A percentile compares a stretch with the other conserved stretches of the same genome.
Conservation (phyloP, 768 basidiomycete genomes). For the Tremella yokohamensis region DNA sequence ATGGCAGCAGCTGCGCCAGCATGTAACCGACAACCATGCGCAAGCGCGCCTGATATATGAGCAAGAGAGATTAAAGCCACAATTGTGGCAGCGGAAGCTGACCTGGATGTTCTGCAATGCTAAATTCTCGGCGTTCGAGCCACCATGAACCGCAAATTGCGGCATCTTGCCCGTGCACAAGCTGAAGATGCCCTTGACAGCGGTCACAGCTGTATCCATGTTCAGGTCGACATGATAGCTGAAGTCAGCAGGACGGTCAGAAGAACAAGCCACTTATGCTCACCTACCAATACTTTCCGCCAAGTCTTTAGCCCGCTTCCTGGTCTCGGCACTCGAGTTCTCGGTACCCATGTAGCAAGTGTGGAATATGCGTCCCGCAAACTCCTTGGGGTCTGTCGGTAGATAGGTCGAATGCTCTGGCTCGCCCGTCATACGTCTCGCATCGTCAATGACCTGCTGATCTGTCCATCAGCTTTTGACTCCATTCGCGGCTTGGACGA, state of each 20-base stretch:
- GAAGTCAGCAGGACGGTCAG: conserved; percentile 8
- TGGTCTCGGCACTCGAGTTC: conserved; percentile 84
- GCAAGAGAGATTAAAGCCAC: neutral
- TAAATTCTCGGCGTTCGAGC: conserved; percentile 80
- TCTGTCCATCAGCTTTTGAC: conserved; percentile 55
- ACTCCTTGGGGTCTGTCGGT: conserved; percentile 82
- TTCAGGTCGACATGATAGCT: conserved; percentile 94
- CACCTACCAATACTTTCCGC: conserved; percentile 86
- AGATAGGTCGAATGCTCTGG: conserved; percentile 73
- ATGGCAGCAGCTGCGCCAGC: conserved; percentile 91
- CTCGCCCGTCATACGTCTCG: conserved; percentile 81
- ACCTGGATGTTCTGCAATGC: conserved; percentile 97
- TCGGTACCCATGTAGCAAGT: conserved; percentile 99
- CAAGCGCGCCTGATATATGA: conserved; percentile 66
- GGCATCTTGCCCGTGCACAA: conserved; percentile 72
- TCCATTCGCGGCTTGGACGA: neutral
- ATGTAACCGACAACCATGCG: conserved; percentile 93
- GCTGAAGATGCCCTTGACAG: conserved; percentile 75
- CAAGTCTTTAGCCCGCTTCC: conserved; percentile 78
- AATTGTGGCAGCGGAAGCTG: neutral
- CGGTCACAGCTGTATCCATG: conserved; percentile 87
- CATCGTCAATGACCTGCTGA: conserved; percentile 82
- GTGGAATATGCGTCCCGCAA: conserved; percentile 82
- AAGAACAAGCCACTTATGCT: conserved; percentile 11
- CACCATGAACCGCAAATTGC: conserved; percentile 81